Conservation (phyloP, 176 grass and related monocot species). For the Poa pratensis region DNA sequence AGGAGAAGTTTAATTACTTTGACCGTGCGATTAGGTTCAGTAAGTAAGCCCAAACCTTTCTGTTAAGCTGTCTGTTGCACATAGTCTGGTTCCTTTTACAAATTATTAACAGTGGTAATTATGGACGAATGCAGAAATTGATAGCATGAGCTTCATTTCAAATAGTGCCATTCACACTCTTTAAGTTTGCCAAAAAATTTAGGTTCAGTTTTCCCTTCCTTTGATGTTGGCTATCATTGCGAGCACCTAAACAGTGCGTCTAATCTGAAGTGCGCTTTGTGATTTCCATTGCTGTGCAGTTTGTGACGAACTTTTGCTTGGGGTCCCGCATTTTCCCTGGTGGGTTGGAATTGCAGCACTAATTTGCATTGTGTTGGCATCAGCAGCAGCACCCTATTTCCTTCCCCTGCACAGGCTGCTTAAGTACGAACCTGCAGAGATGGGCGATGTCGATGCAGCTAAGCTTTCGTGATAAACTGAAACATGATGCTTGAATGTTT, state of each 20-base stretch:
- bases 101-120: background rate
- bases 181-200: background rate
- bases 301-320: constrained; percentile 78
- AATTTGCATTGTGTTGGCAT: constrained; percentile 65
- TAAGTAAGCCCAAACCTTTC: background rate
- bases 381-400: constrained; percentile 43
- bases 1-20: background rate
- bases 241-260: background rate
- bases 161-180: background rate
- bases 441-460: background rate
- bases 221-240: background rate
- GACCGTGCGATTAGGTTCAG: background rate
- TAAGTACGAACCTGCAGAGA: constrained; percentile 25
- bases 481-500: background rate
- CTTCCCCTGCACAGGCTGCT: constrained; percentile 57
- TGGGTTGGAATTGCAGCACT: constrained; percentile 67
- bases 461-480: constrained; percentile 53
- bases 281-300: constrained; percentile 50
- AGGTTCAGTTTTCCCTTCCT: background rate
- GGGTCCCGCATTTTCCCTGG: constrained; percentile 71
- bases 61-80: background rate
- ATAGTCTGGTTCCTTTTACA: background rate
- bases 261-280: background rate
- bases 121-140: background rate
- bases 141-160: background rate